These are phyloP conservation scores for Sesbania bispinosa DNA, from an alignment of 306 rosid species.

Conservation along the genomic window DNA sequence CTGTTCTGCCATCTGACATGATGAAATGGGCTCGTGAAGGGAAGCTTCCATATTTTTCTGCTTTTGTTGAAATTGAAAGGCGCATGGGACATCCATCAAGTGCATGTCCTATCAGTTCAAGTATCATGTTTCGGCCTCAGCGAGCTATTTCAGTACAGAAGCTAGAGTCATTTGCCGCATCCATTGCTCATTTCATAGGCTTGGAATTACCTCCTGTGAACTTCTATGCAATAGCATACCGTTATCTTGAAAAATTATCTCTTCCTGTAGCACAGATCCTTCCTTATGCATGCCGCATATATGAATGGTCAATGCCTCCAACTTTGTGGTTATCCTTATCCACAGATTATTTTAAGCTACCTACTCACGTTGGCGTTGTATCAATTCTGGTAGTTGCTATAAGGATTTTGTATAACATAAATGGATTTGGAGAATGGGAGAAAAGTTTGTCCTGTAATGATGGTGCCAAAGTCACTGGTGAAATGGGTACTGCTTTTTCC, in stretches of 20 bases:
- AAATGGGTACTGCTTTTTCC: conserved; percentile 25
- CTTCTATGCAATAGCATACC: conserved; percentile 66
- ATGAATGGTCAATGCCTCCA: conserved; percentile 86
- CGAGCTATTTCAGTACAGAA: conserved; percentile 56
- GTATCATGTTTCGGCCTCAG: conserved; percentile 65
- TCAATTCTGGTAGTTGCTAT: conserved; percentile 78
- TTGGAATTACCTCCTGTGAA: conserved; percentile 82
- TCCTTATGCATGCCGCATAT: conserved; percentile 57
- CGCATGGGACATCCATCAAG: conserved; percentile 54
- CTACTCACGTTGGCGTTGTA: conserved; percentile 78
- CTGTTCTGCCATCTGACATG: conserved; percentile 71
- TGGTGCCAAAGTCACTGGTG: conserved; percentile 33
- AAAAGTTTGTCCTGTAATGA: conserved; percentile 43
- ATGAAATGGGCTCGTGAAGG: conserved; percentile 78
- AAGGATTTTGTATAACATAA: conserved; percentile 63
- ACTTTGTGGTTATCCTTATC: conserved; percentile 74
- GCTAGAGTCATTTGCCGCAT: conserved; percentile 68
- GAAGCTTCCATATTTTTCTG: conserved; percentile 83
- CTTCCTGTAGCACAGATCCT: conserved; percentile 67
- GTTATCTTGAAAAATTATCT: conserved; percentile 53
- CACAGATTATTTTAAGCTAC: conserved; percentile 60
- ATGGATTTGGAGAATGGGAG: conserved; percentile 93
- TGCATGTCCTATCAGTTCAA: conserved; percentile 78
- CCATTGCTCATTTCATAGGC: conserved; percentile 65
- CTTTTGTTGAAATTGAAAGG: conserved; percentile 67